Evolutionary conservation across 352 stramenopile species (phyloP).

Genomic region (Phytophthora multivora): DNA sequence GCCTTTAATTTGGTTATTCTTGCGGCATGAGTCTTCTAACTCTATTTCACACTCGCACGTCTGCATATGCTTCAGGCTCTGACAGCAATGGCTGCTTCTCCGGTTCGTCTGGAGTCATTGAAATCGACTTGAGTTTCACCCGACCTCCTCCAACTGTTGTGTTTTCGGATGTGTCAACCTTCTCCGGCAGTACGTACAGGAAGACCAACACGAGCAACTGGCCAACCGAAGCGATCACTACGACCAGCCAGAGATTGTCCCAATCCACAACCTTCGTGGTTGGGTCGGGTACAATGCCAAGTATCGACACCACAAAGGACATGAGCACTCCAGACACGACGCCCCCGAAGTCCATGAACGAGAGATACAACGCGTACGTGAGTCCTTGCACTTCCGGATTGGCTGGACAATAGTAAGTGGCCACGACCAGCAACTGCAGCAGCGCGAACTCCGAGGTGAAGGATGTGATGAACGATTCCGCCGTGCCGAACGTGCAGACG

Average conservation of each 20-base stretch:
- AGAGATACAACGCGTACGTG: slow-evolving; percentile 82
- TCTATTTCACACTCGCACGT: slow-evolving; percentile 32
- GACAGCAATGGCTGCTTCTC: slow-evolving; percentile 58
- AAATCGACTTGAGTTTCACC: slow-evolving; percentile 20
- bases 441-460: slow-evolving; percentile 85
- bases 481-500: slow-evolving; percentile 66
- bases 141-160: background rate
- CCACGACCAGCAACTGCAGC: slow-evolving; percentile 79
- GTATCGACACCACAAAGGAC: slow-evolving; percentile 50
- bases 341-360: slow-evolving; percentile 87
- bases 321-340: slow-evolving; percentile 71
- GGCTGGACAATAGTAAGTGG: slow-evolving; percentile 79
- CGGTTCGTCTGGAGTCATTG: slow-evolving; percentile 13
- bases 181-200: slow-evolving; percentile 70
- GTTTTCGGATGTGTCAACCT: slow-evolving; percentile 42
- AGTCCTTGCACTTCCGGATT: slow-evolving; percentile 64
- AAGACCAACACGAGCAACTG: slow-evolving; percentile 77
- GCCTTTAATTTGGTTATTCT: background rate
- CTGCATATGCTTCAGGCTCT: slow-evolving; percentile 28
- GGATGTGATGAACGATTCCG: slow-evolving; percentile 76
- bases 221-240: slow-evolving; percentile 57
- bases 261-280: slow-evolving; percentile 64
- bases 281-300: slow-evolving; percentile 68
- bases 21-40: background rate
- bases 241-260: slow-evolving; percentile 61